A percentile compares a stretch with the other conserved stretches of the same genome.
Evolutionary conservation across 2,329 filamentous ascomycete species (phyloP).

Genomic region (Mollisia scopiformis): DNA sequence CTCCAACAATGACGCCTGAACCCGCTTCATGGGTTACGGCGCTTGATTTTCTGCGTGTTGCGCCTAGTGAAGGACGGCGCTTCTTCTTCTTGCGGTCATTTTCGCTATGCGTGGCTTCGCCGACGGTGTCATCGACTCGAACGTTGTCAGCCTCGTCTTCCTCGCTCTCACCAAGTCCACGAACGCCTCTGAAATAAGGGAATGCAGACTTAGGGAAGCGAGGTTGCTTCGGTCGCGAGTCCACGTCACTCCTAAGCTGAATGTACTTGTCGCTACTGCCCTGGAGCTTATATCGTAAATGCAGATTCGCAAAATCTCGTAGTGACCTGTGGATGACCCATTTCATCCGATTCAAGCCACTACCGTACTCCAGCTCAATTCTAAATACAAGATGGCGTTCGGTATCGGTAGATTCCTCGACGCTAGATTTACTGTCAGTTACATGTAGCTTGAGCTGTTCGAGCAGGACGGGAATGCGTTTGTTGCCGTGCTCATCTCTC

Average conservation of each 20-base stretch:
- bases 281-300: slow-evolving; percentile 90
- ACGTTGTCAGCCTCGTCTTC: slow-evolving; percentile 57
- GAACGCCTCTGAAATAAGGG: slow-evolving; percentile 82
- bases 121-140: slow-evolving; percentile 48
- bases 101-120: slow-evolving; percentile 71
- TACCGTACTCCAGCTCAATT: slow-evolving; percentile 95
- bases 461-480: slow-evolving; percentile 89
- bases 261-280: slow-evolving; percentile 83
- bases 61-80: slow-evolving; percentile 52
- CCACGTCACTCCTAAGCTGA: slow-evolving; percentile 65
- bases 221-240: slow-evolving; percentile 77
- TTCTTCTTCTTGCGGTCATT: slow-evolving; percentile 58
- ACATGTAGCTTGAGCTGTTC: slow-evolving; percentile 93
- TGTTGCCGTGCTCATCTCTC: slow-evolving; percentile 93
- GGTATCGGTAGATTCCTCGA: slow-evolving; percentile 53
- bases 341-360: slow-evolving; percentile 92
- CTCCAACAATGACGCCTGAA: slow-evolving; percentile 43
- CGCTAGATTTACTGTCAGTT: slow-evolving; percentile 74
- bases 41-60: slow-evolving; percentile 54
- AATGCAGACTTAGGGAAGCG: slow-evolving; percentile 89
- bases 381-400: slow-evolving; percentile 80
- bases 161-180: slow-evolving; percentile 77
- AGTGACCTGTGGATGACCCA: slow-evolving; percentile 91
- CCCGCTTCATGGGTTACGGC: slow-evolving; percentile 22
- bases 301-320: slow-evolving; percentile 87